Evolutionary conservation across 1,284 basidiomycete genomes (phyloP).

Genomic region (Cystobasidium pallidum): DNA sequence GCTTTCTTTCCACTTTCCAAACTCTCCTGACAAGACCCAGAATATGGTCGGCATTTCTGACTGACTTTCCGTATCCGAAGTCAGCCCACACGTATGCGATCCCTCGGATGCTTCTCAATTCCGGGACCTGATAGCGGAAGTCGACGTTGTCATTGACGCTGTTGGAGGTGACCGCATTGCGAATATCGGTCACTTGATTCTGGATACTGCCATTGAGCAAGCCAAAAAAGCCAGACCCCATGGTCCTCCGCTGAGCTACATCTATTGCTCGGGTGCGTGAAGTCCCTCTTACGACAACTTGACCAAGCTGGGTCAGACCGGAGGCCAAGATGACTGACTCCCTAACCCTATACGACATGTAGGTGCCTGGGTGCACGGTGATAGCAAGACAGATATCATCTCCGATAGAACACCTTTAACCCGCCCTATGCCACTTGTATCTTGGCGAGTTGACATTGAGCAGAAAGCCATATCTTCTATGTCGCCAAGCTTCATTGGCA

Average conservation of each 20-base stretch:
- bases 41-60: neutral
- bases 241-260: conserved; percentile 61
- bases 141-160: conserved; percentile 61
- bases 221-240: conserved; percentile 46
- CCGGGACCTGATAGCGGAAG: conserved; percentile 58
- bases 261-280: conserved; percentile 58
- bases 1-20: neutral
- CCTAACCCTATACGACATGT: no score
- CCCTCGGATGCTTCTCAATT: conserved; percentile 57
- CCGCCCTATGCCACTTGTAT: conserved; percentile 44
- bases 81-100: conserved; percentile 62
- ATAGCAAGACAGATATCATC: conserved; percentile 51
- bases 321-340: no score
- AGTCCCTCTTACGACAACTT: neutral
- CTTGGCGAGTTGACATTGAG: conserved; percentile 54
- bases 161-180: conserved; percentile 53
- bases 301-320: no score
- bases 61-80: neutral
- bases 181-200: conserved; percentile 30
- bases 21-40: no score
- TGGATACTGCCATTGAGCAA: conserved; percentile 28
- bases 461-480: conserved; percentile 48
- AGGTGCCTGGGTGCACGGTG: conserved; percentile 61
- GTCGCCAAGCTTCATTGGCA: conserved; percentile 58
- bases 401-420: conserved; percentile 41